Conservation (phyloP, 139 green algal genomes). For the Chlorella ohadii region DNA sequence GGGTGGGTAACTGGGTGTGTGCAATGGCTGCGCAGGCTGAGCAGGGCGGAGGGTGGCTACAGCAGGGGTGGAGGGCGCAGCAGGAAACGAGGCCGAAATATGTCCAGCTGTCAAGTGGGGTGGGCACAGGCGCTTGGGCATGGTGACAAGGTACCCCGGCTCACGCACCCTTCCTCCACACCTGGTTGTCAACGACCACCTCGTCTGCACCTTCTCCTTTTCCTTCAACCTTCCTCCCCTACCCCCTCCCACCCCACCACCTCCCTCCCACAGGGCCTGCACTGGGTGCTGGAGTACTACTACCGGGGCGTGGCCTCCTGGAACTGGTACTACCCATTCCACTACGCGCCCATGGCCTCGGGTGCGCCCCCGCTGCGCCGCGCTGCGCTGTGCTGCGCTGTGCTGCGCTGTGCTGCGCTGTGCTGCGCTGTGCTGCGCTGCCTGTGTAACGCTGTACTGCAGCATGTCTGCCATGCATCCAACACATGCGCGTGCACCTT, state of each 20-base stretch:
- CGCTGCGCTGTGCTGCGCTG: not conserved
- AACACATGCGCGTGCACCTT: not conserved
- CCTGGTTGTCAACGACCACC: no score
- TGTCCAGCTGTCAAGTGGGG: no score
- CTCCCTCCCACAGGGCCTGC: conserved; percentile 62
- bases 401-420: not conserved
- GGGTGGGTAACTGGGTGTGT: not conserved
- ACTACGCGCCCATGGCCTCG: conserved; percentile 91
- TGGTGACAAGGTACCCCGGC: no score
- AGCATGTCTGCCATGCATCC: not conserved
- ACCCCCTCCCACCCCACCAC: not conserved
- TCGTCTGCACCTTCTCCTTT: no score
- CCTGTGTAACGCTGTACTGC: not conserved
- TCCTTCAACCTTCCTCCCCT: not conserved
- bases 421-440: not conserved
- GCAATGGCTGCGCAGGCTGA: no score
- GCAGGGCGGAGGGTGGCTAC: no score
- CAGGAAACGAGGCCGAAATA: no score
- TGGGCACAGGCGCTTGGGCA: no score
- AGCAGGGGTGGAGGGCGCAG: not conserved
- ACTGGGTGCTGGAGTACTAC: conserved; percentile 97
- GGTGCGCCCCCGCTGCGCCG: not conserved
- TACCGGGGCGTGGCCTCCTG: conserved; percentile 92
- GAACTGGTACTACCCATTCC: conserved; percentile 95
- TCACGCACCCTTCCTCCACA: no score